phyloP scores from a whole-genome alignment of 306 rosid species.

The Quillaja saponaria region DNA sequence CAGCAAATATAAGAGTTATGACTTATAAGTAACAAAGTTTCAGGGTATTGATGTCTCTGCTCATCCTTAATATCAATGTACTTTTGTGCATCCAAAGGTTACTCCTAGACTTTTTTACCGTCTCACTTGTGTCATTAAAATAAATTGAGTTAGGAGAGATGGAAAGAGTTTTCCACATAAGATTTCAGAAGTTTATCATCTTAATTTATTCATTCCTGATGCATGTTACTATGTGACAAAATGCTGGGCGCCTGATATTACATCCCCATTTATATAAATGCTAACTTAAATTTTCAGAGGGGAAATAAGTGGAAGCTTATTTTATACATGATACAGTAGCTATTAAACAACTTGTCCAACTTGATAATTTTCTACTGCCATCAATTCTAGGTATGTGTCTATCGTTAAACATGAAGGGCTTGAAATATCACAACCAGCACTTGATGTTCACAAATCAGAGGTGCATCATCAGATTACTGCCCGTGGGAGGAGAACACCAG shows the following conservation, averaged over 20 bases:
- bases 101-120: neutral
- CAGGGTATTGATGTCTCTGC: too few species aligned
- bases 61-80: too few species aligned
- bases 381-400: constrained; percentile 59
- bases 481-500: constrained; percentile 62
- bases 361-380: constrained; percentile 1
- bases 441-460: constrained; percentile 67
- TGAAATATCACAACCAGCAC: constrained; percentile 92
- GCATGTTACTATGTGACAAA: too few species aligned
- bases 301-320: too few species aligned
- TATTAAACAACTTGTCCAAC: too few species aligned
- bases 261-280: too few species aligned
- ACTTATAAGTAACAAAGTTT: too few species aligned
- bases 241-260: too few species aligned
- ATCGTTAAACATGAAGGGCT: constrained; percentile 69
- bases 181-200: neutral
- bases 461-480: constrained; percentile 90
- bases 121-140: neutral
- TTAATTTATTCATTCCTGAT: neutral
- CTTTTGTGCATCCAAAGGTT: too few species aligned
- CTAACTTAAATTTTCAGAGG: too few species aligned
- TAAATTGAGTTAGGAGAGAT: neutral
- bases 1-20: too few species aligned
- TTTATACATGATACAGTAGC: too few species aligned
- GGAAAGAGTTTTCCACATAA: neutral